phyloP scores from a whole-genome alignment of 164 flowering plant genomes.

The Vitis riparia region DNA sequence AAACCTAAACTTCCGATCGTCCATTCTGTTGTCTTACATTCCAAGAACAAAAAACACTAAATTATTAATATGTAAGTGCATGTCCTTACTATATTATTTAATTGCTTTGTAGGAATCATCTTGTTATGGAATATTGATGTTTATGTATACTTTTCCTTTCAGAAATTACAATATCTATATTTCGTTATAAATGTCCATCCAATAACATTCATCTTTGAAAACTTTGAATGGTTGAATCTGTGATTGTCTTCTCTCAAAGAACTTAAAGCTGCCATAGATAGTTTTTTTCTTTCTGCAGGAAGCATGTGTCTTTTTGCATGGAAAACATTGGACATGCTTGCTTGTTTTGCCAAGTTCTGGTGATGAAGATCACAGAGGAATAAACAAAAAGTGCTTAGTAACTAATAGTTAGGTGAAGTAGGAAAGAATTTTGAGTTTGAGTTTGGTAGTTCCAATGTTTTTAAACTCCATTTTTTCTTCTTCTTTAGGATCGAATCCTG shows the following conservation, averaged over 20 bases:
- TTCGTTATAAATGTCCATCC: too few relatives aligned
- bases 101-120: background rate
- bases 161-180: too few relatives aligned
- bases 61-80: background rate
- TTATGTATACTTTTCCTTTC: background rate
- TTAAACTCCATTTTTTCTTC: background rate
- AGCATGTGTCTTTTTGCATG: background rate
- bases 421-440: too few relatives aligned
- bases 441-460: background rate
- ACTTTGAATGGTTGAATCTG: too few relatives aligned
- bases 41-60: background rate
- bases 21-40: background rate
- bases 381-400: too few relatives aligned
- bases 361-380: too few relatives aligned
- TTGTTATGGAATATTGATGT: background rate
- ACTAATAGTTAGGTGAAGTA: too few relatives aligned
- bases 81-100: background rate
- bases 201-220: too few relatives aligned
- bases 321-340: background rate
- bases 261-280: too few relatives aligned
- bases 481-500: too few relatives aligned
- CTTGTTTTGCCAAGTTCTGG: background rate
- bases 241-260: too few relatives aligned
- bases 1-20: background rate
- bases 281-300: too few relatives aligned